Conservation (phyloP, 352 stramenopile species). For the Phytophthora constricta region DNA sequence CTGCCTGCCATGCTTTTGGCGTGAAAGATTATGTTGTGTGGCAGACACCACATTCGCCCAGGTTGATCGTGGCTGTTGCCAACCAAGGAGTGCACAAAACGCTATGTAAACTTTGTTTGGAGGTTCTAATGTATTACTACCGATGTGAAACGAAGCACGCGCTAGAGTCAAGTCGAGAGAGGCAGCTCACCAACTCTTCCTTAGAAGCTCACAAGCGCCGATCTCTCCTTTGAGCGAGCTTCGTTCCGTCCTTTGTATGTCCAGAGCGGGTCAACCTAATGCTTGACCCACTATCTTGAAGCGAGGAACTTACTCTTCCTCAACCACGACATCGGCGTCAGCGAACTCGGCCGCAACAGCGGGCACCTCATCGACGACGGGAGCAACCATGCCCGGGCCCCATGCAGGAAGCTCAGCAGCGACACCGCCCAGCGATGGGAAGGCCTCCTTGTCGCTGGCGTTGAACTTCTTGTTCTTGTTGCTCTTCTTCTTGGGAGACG, state of each 20-base stretch:
- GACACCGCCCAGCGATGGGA: slow-evolving; percentile 76
- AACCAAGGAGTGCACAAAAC: not conserved
- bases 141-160: slow-evolving; percentile 36
- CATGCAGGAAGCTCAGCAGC: slow-evolving; percentile 52
- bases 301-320: slow-evolving; percentile 45
- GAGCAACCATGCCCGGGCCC: slow-evolving; percentile 65
- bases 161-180: slow-evolving; percentile 30
- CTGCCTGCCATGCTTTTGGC: not conserved
- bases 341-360: slow-evolving; percentile 50
- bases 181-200: slow-evolving; percentile 22
- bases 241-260: slow-evolving; percentile 35
- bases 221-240: slow-evolving; percentile 26
- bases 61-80: too few species aligned
- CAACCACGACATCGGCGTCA: slow-evolving; percentile 47
- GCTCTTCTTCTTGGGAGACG: slow-evolving; percentile 65
- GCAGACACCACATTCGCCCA: too few species aligned
- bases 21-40: too few species aligned
- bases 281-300: slow-evolving; percentile 20
- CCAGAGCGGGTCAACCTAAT: slow-evolving; percentile 19
- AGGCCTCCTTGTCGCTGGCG: slow-evolving; percentile 75
- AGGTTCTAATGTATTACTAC: slow-evolving; percentile 56
- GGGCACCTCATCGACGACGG: slow-evolving; percentile 39
- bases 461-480: slow-evolving; percentile 91
- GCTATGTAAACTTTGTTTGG: slow-evolving; percentile 9
- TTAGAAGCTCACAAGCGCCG: slow-evolving; percentile 24